Base-by-base conservation (phyloP, 176 grass and related monocot genomes). In the Zoysia japonica region DNA sequence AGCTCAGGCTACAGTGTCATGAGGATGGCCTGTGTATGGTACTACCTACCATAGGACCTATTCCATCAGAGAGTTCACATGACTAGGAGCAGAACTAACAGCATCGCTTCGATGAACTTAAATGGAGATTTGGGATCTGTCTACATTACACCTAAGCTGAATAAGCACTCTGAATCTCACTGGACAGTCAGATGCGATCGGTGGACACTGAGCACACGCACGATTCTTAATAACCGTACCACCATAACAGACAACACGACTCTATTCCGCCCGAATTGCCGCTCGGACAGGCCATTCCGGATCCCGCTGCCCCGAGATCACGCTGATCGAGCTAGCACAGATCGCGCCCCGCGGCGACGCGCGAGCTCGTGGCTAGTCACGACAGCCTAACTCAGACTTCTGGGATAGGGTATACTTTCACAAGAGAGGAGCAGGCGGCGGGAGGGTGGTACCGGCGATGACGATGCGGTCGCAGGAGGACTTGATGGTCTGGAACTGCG, bases 401-500 rank as follows among this genome's bases (percentile, higher is more conserved):
- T 16, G 47, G 66, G 52, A 6, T 0, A 11, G 16, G 52, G 52
- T 54, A 28, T 37, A 35, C 62, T 17, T n/a, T 7, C 55, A 79
- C 13, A 15, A 9, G 9, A 68, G 7, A 59, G 40, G 71, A 54
- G 52, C 7, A 40, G 45, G 78, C 42, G 46, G 65, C 70, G n/a
- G 52, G 10, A 39, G 71, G 65, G 87, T 11, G 52, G 57, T 94
- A 99, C 96, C 92, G 67, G 96, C 90, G 80, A 99, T 61, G 82
- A 99, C 92, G 82, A 99, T 87, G 90, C 92, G 90, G 82, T 99
- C 96, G 81, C 81, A 89, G 71, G 96, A 89, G 86, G 77, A 93
- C 88, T 99, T 99, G 82, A 99, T 99, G 53, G 92, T 90, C 88
- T 99, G 92, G 79, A 99, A 99, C 90, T 99, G 96, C 48, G 92